Conservation (phyloP, 1,284 basidiomycete species). For the Hymenochaete sp. region DNA sequence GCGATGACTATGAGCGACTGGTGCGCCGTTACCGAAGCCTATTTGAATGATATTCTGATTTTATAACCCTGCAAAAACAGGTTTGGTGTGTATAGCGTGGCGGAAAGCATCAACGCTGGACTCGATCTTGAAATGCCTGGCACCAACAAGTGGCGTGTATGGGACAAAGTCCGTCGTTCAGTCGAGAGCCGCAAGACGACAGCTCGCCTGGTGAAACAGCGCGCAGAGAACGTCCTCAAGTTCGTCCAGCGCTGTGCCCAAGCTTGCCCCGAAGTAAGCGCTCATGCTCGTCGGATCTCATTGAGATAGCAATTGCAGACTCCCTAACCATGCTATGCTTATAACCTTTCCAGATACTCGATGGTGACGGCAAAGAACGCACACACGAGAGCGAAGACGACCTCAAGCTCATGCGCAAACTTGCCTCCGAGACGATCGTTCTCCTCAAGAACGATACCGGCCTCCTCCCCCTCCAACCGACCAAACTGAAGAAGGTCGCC, state of each 20-base stretch:
- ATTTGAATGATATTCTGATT: background rate
- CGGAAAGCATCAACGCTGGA: slow-evolving; percentile 60
- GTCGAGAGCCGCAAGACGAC: slow-evolving; percentile 58
- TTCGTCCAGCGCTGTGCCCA: slow-evolving; percentile 55
- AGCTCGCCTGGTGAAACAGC: slow-evolving; percentile 54
- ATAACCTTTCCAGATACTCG: slow-evolving; percentile 38
- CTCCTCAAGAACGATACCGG: slow-evolving; percentile 62
- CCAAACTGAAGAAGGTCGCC: slow-evolving; percentile 53
- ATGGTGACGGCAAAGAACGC: slow-evolving; percentile 57
- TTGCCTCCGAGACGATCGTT: slow-evolving; percentile 62
- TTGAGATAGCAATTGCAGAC: background rate
- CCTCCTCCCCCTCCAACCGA: slow-evolving; percentile 50
- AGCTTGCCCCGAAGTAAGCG: slow-evolving; percentile 49
- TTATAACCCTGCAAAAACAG: slow-evolving; percentile 25
- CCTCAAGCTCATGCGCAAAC: slow-evolving; percentile 50
- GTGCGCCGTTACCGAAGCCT: slow-evolving; percentile 28
- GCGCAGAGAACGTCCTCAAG: slow-evolving; percentile 58
- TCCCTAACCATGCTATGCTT: background rate
- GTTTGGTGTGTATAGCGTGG: slow-evolving; percentile 64
- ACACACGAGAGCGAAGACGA: slow-evolving; percentile 53
- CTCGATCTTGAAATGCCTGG: slow-evolving; percentile 79
- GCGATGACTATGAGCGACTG: slow-evolving; percentile 75
- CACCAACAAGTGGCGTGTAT: slow-evolving; percentile 57
- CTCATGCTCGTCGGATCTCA: slow-evolving; percentile 2
- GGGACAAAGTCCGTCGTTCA: slow-evolving; percentile 55